Percentiles rank a stretch among this genome's conserved stretches.
Conservation (phyloP, 2,329 filamentous ascomycete species). For the Erysiphe neolycopersici region DNA sequence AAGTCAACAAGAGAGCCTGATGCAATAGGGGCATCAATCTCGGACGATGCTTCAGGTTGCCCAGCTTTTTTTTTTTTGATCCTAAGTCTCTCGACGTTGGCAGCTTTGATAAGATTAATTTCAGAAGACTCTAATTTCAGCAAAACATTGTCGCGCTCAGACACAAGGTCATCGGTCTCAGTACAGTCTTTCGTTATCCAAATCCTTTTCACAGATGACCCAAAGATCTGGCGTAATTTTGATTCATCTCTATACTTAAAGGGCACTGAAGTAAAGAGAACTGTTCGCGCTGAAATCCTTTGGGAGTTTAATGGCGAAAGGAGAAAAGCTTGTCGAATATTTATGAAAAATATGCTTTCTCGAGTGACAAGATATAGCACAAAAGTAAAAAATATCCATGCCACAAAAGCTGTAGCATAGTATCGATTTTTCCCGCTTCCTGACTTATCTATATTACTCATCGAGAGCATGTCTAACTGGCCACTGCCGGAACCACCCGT, state of each 20-base stretch:
- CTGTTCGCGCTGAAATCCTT: slow-evolving; percentile 69
- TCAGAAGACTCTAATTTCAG: slow-evolving; percentile 69
- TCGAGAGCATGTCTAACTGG: slow-evolving; percentile 54
- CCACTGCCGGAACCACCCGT: slow-evolving; percentile 40
- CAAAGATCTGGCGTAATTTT: slow-evolving; percentile 59
- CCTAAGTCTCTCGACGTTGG: slow-evolving; percentile 47
- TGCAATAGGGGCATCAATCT: slow-evolving; percentile 32
- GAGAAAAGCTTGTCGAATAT: slow-evolving; percentile 75
- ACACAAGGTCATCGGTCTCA: slow-evolving; percentile 54
- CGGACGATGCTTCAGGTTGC: slow-evolving; percentile 17
- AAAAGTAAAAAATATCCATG: slow-evolving; percentile 68
- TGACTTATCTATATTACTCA: slow-evolving; percentile 41
- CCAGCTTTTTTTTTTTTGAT: slow-evolving; percentile 19
- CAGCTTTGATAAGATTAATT: slow-evolving; percentile 55
- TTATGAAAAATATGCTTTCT: slow-evolving; percentile 78
- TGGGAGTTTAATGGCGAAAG: slow-evolving; percentile 62
- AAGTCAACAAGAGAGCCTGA: slow-evolving; percentile 44
- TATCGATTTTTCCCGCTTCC: slow-evolving; percentile 30
- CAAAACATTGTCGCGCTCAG: slow-evolving; percentile 55
- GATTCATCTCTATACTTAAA: slow-evolving; percentile 47
- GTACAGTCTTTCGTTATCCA: slow-evolving; percentile 62
- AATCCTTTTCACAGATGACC: slow-evolving; percentile 51
- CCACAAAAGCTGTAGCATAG: slow-evolving; percentile 58
- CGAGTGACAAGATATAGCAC: slow-evolving; percentile 70
- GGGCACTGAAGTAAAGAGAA: slow-evolving; percentile 72